These are phyloP conservation scores for Stachybotrys chlorohalonatus DNA, from an alignment of 2,329 filamentous ascomycete genomes.

Conservation along the genomic window DNA sequence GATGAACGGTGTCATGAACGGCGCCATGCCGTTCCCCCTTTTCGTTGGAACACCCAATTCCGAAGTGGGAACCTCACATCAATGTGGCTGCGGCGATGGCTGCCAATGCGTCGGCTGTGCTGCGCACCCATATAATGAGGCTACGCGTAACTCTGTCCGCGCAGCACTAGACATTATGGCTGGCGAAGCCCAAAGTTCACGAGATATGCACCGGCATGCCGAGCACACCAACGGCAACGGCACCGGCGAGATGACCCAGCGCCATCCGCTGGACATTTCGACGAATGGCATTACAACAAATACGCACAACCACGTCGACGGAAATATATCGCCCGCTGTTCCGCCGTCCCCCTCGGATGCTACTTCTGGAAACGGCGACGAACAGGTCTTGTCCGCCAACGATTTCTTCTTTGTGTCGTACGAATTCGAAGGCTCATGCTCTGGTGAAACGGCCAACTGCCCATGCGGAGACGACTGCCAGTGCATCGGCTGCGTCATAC, in stretches of 20 bases:
- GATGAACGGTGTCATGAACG: not conserved
- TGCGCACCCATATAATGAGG: slow-evolving; percentile 58
- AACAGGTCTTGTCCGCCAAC: slow-evolving; percentile 38
- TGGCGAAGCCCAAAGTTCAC: slow-evolving; percentile 18
- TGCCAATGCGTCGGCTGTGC: slow-evolving; percentile 62
- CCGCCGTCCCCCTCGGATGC: slow-evolving; percentile 39
- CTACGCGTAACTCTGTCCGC: slow-evolving; percentile 45
- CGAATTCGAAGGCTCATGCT: slow-evolving; percentile 36
- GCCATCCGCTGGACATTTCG: slow-evolving; percentile 9
- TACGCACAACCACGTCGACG: slow-evolving; percentile 11
- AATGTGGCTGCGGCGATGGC: slow-evolving; percentile 54
- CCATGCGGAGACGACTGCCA: slow-evolving; percentile 51
- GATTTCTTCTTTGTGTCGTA: slow-evolving; percentile 55
- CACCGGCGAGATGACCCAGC: slow-evolving; percentile 10
- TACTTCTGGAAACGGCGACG: slow-evolving; percentile 35
- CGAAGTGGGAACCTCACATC: slow-evolving; percentile 23
- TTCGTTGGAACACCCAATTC: not conserved
- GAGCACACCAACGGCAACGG: slow-evolving; percentile 13
- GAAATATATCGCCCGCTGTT: slow-evolving; percentile 25
- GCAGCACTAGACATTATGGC: slow-evolving; percentile 35
- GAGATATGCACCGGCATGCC: slow-evolving; percentile 9
- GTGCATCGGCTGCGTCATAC: slow-evolving; percentile 48
- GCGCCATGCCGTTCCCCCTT: not conserved
- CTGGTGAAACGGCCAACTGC: slow-evolving; percentile 40
- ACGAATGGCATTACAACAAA: slow-evolving; percentile 9